Evolutionary conservation across 495 filamentous ascomycete genomes (phyloP), one percentile per base, ranked within the genome.

Genomic region (Penicillium bialowiezense): DNA sequence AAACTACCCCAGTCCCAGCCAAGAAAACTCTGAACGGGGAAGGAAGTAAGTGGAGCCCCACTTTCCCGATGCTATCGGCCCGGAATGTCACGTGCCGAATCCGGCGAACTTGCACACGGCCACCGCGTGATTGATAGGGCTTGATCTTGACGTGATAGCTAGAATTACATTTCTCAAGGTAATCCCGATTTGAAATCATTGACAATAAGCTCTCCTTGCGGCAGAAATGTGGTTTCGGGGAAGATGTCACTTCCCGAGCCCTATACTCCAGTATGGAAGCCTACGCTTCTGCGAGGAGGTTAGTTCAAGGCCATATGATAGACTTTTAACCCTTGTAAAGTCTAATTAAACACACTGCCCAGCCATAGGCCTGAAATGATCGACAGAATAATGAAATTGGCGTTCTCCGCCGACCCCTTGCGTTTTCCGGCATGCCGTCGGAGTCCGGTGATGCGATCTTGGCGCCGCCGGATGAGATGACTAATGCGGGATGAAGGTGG

Each of bases 1-100:
- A 13, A 5, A 8, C 10, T 31, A 43, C 31, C 31, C 42, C 29
- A 15, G 32, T 9, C 32, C 34, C 8, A 33, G 31, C 43, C 29
- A 17, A 40, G 5, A 44, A 35, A 44, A 44, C 32, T 45, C 32
- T 45, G 43, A 45, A 45, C 43, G 43, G 43, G 43, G 43, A 45
- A 35, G 13, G 14, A 8, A 36, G n/a, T n/a, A n/a, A 24, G 43
- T 45, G 43, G 43, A 45, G 13, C 41, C 43, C 7, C 10, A 36
- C 1, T 45, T 45, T 36, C 14, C 43, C 43, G 43, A 45, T 24
- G 14, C 8, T 15, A 20, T 45, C 43, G 43, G 43, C 20, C 43
- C 32, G 43, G 18, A 1, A 33, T 7, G 20, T 3, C 8, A 10
- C 17, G 31, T 45, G 14, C 32, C 32, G 32, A 13, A 45, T 9